Conservation (phyloP, 495 filamentous ascomycete species). For the Tetracladium setigerum region DNA sequence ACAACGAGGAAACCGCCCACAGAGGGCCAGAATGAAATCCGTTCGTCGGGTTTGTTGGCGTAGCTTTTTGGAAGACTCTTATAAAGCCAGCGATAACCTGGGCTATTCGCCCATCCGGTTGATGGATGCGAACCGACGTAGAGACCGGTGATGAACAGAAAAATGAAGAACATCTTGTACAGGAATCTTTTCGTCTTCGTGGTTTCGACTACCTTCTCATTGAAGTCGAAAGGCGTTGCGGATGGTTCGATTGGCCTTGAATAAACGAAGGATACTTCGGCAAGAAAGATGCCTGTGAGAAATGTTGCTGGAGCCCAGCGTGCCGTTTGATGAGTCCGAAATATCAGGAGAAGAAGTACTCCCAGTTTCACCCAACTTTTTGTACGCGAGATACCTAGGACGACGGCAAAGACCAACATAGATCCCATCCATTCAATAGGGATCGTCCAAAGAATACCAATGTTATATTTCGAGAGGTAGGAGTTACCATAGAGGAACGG, state of each 20-base stretch:
- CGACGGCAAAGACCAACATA: slow-evolving; percentile 53
- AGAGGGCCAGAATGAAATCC: slow-evolving; percentile 43
- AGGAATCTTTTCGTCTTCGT: neutral
- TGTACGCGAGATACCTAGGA: no score
- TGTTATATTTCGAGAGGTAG: no score
- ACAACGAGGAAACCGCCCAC: slow-evolving; percentile 47
- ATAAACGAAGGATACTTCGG: slow-evolving; percentile 49
- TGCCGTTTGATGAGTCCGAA: no score
- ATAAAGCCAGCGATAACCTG: slow-evolving; percentile 26
- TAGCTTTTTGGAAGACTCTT: slow-evolving; percentile 23
- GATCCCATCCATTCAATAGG: slow-evolving; percentile 60
- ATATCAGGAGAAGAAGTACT: no score
- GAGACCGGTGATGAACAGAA: neutral
- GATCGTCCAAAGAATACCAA: slow-evolving; percentile 60
- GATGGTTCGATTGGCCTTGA: no score
- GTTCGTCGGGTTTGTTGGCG: slow-evolving; percentile 19
- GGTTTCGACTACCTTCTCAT: no score
- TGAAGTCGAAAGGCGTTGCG: no score
- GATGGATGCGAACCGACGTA: slow-evolving; percentile 13
- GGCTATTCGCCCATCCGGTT: slow-evolving; percentile 23
- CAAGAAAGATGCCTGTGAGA: slow-evolving; percentile 46
- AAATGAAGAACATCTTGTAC: neutral
- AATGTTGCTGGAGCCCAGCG: no score
- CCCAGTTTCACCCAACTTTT: no score
- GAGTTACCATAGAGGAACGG: no score